Percentiles rank a stretch among this genome's conserved stretches.
Evolutionary conservation across 139 green algal genomes (phyloP).

Genomic region (Mesotaenium endlicherianum): DNA sequence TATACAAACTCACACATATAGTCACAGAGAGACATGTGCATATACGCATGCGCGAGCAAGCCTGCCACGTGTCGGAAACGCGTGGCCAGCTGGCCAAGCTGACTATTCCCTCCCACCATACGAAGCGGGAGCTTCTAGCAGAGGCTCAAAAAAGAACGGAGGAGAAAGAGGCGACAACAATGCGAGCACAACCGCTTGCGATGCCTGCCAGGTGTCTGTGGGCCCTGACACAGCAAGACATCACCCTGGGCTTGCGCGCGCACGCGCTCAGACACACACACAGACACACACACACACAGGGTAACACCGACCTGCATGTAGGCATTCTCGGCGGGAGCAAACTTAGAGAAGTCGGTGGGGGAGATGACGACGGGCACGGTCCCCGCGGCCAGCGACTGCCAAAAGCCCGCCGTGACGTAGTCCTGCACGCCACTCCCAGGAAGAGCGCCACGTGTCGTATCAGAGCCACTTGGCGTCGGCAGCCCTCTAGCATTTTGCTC

Average conservation of each 20-base stretch:
- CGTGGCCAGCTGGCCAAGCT: no score
- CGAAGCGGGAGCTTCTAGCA: neutral
- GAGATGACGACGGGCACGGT: slow-evolving; percentile 28
- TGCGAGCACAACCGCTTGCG: neutral
- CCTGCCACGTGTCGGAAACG: neutral
- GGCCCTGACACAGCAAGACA: no score
- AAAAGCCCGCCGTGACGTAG: slow-evolving; percentile 15
- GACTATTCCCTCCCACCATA: neutral
- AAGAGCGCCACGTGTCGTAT: neutral
- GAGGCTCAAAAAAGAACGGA: neutral
- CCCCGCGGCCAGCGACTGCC: neutral
- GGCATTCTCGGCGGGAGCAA: slow-evolving; percentile 20
- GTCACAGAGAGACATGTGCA: no score
- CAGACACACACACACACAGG: neutral
- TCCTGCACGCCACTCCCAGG: neutral
- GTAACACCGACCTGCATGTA: neutral
- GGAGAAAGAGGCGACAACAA: neutral
- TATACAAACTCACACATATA: no score
- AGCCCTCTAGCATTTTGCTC: neutral
- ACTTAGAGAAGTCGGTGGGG: neutral
- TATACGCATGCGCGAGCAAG: no score
- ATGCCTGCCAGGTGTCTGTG: no score
- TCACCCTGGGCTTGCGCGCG: neutral
- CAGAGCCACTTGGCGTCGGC: no score
- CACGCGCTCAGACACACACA: neutral